Conservation (phyloP, 441 rosid species). For the Dalechampia spathulata region DNA sequence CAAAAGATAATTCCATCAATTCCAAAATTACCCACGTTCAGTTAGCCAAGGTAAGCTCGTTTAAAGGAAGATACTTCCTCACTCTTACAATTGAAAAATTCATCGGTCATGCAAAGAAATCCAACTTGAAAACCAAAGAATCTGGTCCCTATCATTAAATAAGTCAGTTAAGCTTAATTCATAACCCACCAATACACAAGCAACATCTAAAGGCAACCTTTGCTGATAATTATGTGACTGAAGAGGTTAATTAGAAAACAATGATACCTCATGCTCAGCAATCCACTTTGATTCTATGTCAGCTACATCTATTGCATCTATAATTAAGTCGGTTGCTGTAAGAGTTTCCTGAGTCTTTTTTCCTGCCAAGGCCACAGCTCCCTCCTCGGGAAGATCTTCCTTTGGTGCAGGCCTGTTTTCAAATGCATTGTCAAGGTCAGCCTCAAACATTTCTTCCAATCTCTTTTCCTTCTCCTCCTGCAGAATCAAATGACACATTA, state of each 20-base stretch:
- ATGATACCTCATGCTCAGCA: conserved; percentile 60
- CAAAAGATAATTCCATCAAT: neutral
- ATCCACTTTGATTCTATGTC: conserved; percentile 56
- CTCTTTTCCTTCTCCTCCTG: conserved; percentile 98
- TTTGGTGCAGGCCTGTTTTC: conserved; percentile 52
- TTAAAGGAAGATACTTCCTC: neutral
- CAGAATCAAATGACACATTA: conserved; percentile 18
- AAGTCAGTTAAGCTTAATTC: neutral
- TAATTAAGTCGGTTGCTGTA: conserved; percentile 70
- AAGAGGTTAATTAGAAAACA: neutral
- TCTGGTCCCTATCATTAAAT: neutral
- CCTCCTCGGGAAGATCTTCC: conserved; percentile 89
- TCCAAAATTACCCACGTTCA: neutral
- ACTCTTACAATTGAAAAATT: neutral
- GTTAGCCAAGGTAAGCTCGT: neutral
- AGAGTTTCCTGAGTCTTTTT: conserved; percentile 74
- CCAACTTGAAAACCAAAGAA: neutral
- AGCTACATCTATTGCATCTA: conserved; percentile 74
- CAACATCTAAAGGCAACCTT: neutral
- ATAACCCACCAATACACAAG: neutral
- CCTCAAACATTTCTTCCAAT: conserved; percentile 86
- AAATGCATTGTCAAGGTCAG: conserved; percentile 64
- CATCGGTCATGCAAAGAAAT: neutral
- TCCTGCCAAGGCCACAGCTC: conserved; percentile 83
- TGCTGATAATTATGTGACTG: neutral